phyloP scores from a whole-genome alignment of 1,284 basidiomycete species.

The Microbotryomycetes sp. region DNA sequence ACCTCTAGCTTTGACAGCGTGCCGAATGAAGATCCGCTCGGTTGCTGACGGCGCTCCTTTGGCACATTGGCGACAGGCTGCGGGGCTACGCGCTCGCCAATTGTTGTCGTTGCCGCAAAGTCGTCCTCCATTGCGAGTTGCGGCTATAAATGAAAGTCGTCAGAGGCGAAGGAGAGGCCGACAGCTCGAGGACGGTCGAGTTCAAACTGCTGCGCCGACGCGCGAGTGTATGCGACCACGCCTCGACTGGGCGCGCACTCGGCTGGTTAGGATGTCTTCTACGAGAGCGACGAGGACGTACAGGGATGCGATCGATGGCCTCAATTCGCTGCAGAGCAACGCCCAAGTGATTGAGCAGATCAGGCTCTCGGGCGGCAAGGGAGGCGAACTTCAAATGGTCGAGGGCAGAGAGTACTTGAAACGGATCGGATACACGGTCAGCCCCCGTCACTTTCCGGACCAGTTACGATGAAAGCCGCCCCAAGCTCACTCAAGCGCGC shows the following conservation, averaged over 20 bases:
- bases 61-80: neutral
- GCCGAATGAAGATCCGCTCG: constrained; percentile 17
- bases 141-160: no score
- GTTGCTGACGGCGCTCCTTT: neutral
- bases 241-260: no score
- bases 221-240: neutral
- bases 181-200: neutral
- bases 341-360: constrained; percentile 80
- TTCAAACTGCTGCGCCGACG: neutral
- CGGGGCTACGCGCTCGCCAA: constrained; percentile 14
- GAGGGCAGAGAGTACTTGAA: constrained; percentile 87
- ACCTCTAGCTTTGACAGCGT: constrained; percentile 24
- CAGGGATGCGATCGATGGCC: constrained; percentile 69
- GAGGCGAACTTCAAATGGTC: constrained; percentile 63
- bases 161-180: neutral
- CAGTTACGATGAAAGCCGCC: neutral
- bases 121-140: constrained; percentile 8
- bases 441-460: constrained; percentile 31
- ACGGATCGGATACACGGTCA: constrained; percentile 77
- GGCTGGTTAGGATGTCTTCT: neutral
- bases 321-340: constrained; percentile 83
- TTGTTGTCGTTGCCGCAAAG: constrained; percentile 25
- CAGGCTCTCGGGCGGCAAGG: constrained; percentile 63
- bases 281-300: constrained; percentile 30
- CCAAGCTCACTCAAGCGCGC: constrained; percentile 4